Base-by-base conservation (phyloP, 768 basidiomycete species). In the Tubosaeta brunneosetosa region DNA sequence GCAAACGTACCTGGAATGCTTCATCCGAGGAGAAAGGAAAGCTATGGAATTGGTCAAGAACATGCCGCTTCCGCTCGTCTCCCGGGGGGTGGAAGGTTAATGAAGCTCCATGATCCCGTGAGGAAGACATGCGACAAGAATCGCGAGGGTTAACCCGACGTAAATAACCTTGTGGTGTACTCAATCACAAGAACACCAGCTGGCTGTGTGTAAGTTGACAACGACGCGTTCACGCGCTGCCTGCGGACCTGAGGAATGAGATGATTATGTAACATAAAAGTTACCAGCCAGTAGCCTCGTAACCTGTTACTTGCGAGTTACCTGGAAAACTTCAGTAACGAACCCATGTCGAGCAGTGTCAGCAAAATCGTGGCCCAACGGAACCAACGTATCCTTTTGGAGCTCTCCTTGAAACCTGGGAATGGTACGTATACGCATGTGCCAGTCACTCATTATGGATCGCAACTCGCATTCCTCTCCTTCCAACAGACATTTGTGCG, bases 401-500 rank as follows among this genome's bases (percentile, higher is more conserved):
- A 92, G 55, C 76, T 94, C 31, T 80, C 78, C 8, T 66, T 73
- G 32, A 74, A 81, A 55, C 88, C 91, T 34, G 93, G 93, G 51
- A 97, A 97, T 65, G 87, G 92, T 84, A 65, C 79, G 61, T 40
- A 11, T n/a, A 42, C 31, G n/a, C 29, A 19, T 41, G 19, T 25
- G 40, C 40, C 12, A 41, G 13, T 12, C 13, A n/a, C 13, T 7
- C 16, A 25, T 3, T 12, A 34, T 14, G 13, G 10, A 40, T 17
- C 19, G 9, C 47, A 49, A 58, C 38, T 44, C 47, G 38, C 50
- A 22, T 49, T 47, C 61, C 52, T 56, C 50, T 45, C 50, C 42
- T 34, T 47, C 44, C 45, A 27, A 13, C 63, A 97, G 94, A 93
- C 66, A 67, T 79, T 12, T 97, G 94, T 66, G 94, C 94, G 6